A percentile compares a stretch with the other conserved stretches of the same genome.
Evolutionary conservation across 2,329 filamentous ascomycete genomes (phyloP).

Genomic region (Pyrenochaeta sp.): DNA sequence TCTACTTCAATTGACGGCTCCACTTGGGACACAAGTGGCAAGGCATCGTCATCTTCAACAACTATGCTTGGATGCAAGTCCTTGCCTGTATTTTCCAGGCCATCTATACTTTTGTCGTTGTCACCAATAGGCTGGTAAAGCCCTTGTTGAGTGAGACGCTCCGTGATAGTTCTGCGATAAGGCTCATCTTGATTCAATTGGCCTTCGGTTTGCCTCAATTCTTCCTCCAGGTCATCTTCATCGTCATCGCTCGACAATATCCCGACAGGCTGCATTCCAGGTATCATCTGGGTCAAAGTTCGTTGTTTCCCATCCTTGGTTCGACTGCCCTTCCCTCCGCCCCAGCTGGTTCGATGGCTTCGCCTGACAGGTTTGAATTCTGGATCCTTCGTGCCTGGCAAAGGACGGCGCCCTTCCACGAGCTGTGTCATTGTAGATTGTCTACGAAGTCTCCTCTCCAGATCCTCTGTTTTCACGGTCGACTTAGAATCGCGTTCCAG

Average conservation of each 20-base stretch:
- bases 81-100: neutral
- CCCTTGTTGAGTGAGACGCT: constrained; percentile 26
- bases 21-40: neutral
- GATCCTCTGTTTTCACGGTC: constrained; percentile 5
- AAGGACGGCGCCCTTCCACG: constrained; percentile 31
- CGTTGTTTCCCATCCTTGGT: constrained; percentile 32
- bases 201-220: constrained; percentile 21
- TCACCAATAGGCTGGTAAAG: constrained; percentile 11
- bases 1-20: constrained; percentile 1
- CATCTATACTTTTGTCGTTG: neutral
- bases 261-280: constrained; percentile 26
- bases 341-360: constrained; percentile 27
- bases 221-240: constrained; percentile 28
- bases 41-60: neutral
- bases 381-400: constrained; percentile 26
- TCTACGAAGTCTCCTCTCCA: constrained; percentile 19
- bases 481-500: constrained; percentile 5
- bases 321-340: constrained; percentile 19
- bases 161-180: constrained; percentile 20
- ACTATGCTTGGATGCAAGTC: neutral
- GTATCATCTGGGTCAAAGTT: constrained; percentile 47
- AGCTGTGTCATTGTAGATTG: constrained; percentile 49
- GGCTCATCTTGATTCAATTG: constrained; percentile 17
- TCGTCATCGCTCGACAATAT: too few species aligned
- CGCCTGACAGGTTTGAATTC: constrained; percentile 33